phyloP scores from a whole-genome alignment of 768 basidiomycete species.

The Russula vinacea region DNA sequence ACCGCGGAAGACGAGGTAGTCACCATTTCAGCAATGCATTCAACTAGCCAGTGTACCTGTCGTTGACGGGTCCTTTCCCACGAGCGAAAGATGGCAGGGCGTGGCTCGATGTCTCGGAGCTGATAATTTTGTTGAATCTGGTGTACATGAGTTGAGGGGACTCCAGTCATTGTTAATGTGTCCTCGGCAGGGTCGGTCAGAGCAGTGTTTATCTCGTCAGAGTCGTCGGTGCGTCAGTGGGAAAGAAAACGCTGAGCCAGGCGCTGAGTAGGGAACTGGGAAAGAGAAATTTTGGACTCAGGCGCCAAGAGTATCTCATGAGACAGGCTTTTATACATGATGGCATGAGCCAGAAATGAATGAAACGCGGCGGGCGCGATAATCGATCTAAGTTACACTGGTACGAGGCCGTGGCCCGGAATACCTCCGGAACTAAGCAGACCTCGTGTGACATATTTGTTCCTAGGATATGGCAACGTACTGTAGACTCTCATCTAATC shows the following conservation, averaged over 20 bases:
- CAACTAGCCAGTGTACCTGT: slow-evolving; percentile 51
- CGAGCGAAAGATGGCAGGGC: slow-evolving; percentile 40
- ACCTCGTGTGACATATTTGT: background rate
- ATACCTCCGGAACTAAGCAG: no score
- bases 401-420: background rate
- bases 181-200: background rate
- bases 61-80: slow-evolving; percentile 48
- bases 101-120: slow-evolving; percentile 45
- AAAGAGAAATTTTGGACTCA: background rate
- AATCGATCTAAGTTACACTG: background rate
- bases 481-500: no score
- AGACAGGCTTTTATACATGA: slow-evolving; percentile 12
- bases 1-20: slow-evolving; percentile 12
- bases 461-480: no score
- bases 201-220: background rate
- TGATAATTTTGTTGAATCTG: slow-evolving; percentile 34
- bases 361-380: background rate
- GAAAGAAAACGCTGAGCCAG: background rate
- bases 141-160: background rate
- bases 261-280: background rate
- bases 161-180: slow-evolving; percentile 1
- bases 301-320: background rate
- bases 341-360: background rate
- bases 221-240: background rate
- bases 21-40: slow-evolving; percentile 63